A percentile compares a stretch with the other conserved stretches of the same genome.
These are phyloP conservation scores for Hibiscus tridactylites DNA, from an alignment of 345 rosid genomes.

Conservation along the genomic window DNA sequence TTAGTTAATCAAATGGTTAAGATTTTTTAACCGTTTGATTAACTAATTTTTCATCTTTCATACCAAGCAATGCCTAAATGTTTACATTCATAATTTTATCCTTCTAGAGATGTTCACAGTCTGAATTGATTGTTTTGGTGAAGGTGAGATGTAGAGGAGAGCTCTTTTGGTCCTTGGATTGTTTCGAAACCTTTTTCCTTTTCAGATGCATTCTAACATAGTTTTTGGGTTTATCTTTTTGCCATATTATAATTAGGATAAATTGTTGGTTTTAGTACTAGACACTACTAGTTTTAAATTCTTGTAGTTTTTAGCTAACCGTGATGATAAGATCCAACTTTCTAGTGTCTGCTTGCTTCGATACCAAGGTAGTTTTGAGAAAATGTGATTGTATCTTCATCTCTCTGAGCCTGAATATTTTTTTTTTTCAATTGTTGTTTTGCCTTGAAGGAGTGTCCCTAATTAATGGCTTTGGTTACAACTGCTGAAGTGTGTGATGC, in stretches of 20 bases:
- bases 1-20: too few species aligned
- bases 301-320: not conserved
- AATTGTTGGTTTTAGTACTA: not conserved
- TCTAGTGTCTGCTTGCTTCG: not conserved
- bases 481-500: conserved; percentile 87
- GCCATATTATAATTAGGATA: not conserved
- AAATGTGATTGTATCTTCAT: not conserved
- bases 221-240: not conserved
- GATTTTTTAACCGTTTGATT: too few species aligned
- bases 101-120: not conserved
- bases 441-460: conserved; percentile 6
- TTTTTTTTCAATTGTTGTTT: not conserved
- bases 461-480: conserved; percentile 64
- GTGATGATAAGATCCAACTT: not conserved
- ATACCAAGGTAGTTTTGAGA: not conserved
- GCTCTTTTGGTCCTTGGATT: not conserved
- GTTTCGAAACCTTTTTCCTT: not conserved
- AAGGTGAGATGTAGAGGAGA: not conserved
- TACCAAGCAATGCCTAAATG: not conserved
- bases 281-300: not conserved
- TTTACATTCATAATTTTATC: not conserved
- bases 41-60: too few species aligned
- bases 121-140: not conserved
- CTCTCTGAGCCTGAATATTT: not conserved
- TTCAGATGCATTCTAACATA: not conserved